Conservation (phyloP, 2,329 filamentous ascomycete species). For the Phaeosphaeriaceae sp. region DNA sequence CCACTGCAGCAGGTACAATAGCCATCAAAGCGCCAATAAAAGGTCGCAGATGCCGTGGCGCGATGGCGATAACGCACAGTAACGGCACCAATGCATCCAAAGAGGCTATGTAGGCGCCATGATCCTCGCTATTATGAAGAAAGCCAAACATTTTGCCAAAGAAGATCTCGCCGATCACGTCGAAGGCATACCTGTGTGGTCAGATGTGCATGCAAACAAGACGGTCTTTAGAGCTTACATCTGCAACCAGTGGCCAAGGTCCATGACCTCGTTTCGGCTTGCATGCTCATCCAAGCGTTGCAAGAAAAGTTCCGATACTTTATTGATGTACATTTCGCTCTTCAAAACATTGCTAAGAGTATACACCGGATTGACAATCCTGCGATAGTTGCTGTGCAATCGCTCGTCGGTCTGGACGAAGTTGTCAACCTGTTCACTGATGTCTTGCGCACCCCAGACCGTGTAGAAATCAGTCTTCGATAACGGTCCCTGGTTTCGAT, state of each 20-base stretch:
- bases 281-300: conserved; percentile 22
- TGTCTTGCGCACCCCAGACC: conserved; percentile 17
- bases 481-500: conserved; percentile 19
- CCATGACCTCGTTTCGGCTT: conserved; percentile 15
- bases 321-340: conserved; percentile 22
- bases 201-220: neutral
- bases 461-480: conserved; percentile 27
- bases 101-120: conserved; percentile 24
- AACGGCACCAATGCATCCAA: conserved; percentile 46
- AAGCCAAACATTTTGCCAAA: conserved; percentile 25
- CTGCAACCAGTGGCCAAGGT: conserved; percentile 23
- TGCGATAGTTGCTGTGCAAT: conserved; percentile 17
- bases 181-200: conserved; percentile 25
- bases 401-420: conserved; percentile 19
- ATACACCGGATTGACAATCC: conserved; percentile 16
- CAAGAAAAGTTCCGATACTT: conserved; percentile 12
- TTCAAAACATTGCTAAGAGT: conserved; percentile 20
- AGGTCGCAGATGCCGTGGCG: conserved; percentile 13
- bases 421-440: conserved; percentile 14
- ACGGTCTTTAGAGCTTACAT: conserved; percentile 31
- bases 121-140: conserved; percentile 21
- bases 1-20: conserved; percentile 23
- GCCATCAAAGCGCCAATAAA: conserved; percentile 11
- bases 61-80: conserved; percentile 13
- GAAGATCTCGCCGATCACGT: conserved; percentile 23